phyloP scores from a whole-genome alignment of 1,284 basidiomycete genomes.

The Coriolopsis trogii region DNA sequence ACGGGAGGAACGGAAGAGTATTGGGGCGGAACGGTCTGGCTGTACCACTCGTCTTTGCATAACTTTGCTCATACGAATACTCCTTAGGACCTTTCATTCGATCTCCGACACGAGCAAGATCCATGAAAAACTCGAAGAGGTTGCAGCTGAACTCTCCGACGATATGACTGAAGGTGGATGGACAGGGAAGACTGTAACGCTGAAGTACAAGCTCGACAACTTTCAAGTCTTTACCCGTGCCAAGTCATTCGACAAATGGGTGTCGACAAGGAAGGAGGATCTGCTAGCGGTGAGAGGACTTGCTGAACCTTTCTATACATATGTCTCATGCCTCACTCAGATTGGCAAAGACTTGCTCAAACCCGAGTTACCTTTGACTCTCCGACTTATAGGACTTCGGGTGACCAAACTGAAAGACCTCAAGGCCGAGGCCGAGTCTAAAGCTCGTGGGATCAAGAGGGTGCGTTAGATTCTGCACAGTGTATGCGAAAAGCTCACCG shows the following conservation, averaged over 20 bases:
- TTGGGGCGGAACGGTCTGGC: conserved; percentile 81
- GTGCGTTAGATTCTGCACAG: conserved; percentile 40
- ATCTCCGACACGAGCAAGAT: conserved; percentile 67
- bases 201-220: conserved; percentile 84
- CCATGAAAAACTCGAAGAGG: conserved; percentile 74
- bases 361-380: conserved; percentile 74
- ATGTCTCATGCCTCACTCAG: conserved; percentile 38
- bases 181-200: conserved; percentile 76
- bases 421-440: conserved; percentile 45
- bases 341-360: conserved; percentile 83
- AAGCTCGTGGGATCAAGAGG: conserved; percentile 61
- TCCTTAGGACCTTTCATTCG: conserved; percentile 72
- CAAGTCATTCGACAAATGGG: conserved; percentile 75
- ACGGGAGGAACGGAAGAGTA: conserved; percentile 85
- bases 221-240: conserved; percentile 85
- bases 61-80: not conserved
- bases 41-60: not conserved
- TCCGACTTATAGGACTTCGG: conserved; percentile 82
- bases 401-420: conserved; percentile 87
- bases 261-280: conserved; percentile 75
- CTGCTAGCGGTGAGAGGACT: conserved; percentile 65
- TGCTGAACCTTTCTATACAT: not conserved
- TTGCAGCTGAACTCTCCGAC: conserved; percentile 77
- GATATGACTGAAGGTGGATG: conserved; percentile 76
- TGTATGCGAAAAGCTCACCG: not conserved